Evolutionary conservation across 163 green algal species (phyloP), one percentile per base, ranked within the genome.

Genomic region (Scenedesmus sp.): DNA sequence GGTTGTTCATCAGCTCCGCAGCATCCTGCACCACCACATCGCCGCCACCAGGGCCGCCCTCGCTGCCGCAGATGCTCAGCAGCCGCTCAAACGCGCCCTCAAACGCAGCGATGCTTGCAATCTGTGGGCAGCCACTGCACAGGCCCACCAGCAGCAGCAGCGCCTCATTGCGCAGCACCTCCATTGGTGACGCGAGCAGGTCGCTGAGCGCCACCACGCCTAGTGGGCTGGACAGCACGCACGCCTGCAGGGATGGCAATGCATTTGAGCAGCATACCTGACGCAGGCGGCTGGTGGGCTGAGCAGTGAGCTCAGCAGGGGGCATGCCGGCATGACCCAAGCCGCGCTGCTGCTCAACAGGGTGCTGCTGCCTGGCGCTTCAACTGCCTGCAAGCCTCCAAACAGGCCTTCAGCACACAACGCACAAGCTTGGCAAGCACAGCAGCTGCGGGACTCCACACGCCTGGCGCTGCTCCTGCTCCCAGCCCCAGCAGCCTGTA

Each of bases 51-150:
- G 73, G 89, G 22, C 89, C 89, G 22, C 89, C 89, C 33, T 92
- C 89, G 37, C 26, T 40, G 13, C 42, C 72, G 26, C 72, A 89
- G 33, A 92, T 87, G 1, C 42, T 51, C 72, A 92, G 73, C 83
- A 92, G 89, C 35, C 94, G 93, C 53, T 99, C 97, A 87, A 99
- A 98, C 0, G 94, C 96, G 43, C 97, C 97, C 90, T 99, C 97
- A 92, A 98, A 98, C 0, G 96, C 97, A 3, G 96, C 96, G 46
- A 99, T 97, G 92, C 98, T 97, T 85, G 97, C 94, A 33, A 99
- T 95, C 89, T 98, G 95, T n/a, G 93, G 91, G 79, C 94, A 96
- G 35, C 91, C 87, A 24, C 84, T 92, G 3, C 95, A 97, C 42
- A 99, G 94, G 33, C 87, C 92, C 20, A 95, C 93, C 49, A 99